These are phyloP conservation scores for Coccinonectria pachysandricola DNA, from an alignment of 2,329 filamentous ascomycete species.

Conservation along the genomic window DNA sequence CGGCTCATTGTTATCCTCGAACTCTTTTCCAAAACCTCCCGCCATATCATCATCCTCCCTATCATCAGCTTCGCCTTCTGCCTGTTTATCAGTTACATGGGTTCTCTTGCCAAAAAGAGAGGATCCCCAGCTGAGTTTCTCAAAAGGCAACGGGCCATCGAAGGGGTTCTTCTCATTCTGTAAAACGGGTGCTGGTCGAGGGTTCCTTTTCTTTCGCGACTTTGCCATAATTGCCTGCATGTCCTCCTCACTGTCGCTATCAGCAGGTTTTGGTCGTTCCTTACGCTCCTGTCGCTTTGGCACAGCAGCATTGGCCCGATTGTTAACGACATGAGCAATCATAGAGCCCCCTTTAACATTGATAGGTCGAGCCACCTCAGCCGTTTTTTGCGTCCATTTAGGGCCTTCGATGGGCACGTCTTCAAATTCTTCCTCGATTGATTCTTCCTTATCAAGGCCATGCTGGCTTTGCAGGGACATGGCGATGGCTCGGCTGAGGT, in stretches of 20 bases:
- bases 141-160: slow-evolving; percentile 79
- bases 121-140: slow-evolving; percentile 65
- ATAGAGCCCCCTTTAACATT: slow-evolving; percentile 42
- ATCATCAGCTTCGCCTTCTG: slow-evolving; percentile 16
- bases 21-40: slow-evolving; percentile 55
- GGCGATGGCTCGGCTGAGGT: slow-evolving; percentile 72
- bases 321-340: slow-evolving; percentile 66
- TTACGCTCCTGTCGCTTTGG: slow-evolving; percentile 26
- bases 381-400: slow-evolving; percentile 47
- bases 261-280: slow-evolving; percentile 6
- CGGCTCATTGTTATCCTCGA: slow-evolving; percentile 30
- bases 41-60: slow-evolving; percentile 35
- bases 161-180: slow-evolving; percentile 53
- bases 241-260: slow-evolving; percentile 72
- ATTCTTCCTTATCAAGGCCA: slow-evolving; percentile 24
- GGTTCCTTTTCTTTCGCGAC: slow-evolving; percentile 50
- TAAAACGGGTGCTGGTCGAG: slow-evolving; percentile 27
- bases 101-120: slow-evolving; percentile 42
- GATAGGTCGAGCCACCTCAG: slow-evolving; percentile 40
- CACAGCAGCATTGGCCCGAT: slow-evolving; percentile 54
- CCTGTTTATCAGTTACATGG: slow-evolving; percentile 10
- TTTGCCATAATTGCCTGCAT: slow-evolving; percentile 65
- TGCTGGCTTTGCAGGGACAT: slow-evolving; percentile 67
- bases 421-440: slow-evolving; percentile 36
- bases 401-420: slow-evolving; percentile 37